Percentiles rank a stretch among this genome's conserved stretches.
Conservation (phyloP, 768 basidiomycete genomes). For the Amanita subjunquillea region DNA sequence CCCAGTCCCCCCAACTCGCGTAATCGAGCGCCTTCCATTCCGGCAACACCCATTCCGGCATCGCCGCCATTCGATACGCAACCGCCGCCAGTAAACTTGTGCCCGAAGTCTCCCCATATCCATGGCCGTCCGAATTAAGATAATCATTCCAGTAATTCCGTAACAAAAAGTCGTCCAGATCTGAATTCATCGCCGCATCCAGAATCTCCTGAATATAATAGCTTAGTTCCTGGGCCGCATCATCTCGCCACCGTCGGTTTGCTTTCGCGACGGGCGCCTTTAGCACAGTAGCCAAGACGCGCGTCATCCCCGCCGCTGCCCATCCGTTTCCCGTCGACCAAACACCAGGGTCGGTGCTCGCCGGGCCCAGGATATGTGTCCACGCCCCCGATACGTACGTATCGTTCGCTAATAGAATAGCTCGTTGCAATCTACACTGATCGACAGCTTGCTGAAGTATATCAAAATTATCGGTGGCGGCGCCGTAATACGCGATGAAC, state of each 20-base stretch:
- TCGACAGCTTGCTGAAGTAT: slow-evolving; percentile 25
- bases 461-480: slow-evolving; percentile 22
- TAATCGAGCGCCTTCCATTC: slow-evolving; percentile 9
- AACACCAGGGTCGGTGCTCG: slow-evolving; percentile 25
- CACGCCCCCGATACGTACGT: slow-evolving; percentile 20
- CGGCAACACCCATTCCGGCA: slow-evolving; percentile 10
- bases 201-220: slow-evolving; percentile 24
- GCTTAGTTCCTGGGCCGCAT: slow-evolving; percentile 19
- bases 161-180: slow-evolving; percentile 18
- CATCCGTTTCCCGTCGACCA: slow-evolving; percentile 58
- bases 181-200: slow-evolving; percentile 20
- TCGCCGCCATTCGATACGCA: slow-evolving; percentile 22
- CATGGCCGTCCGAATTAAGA: slow-evolving; percentile 9
- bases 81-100: slow-evolving; percentile 23
- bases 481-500: slow-evolving; percentile 38
- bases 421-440: slow-evolving; percentile 28
- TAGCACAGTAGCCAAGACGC: slow-evolving; percentile 40
- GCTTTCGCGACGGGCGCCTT: slow-evolving; percentile 24
- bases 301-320: slow-evolving; percentile 61
- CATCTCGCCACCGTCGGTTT: slow-evolving; percentile 11
- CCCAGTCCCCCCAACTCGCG: slow-evolving; percentile 15
- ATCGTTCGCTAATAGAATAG: slow-evolving; percentile 22
- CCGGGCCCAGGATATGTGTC: slow-evolving; percentile 33
- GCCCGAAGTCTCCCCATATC: slow-evolving; percentile 30
- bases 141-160: slow-evolving; percentile 25